These are phyloP conservation scores for Quercus mongolica DNA, from an alignment of 306 rosid genomes.

Conservation along the genomic window DNA sequence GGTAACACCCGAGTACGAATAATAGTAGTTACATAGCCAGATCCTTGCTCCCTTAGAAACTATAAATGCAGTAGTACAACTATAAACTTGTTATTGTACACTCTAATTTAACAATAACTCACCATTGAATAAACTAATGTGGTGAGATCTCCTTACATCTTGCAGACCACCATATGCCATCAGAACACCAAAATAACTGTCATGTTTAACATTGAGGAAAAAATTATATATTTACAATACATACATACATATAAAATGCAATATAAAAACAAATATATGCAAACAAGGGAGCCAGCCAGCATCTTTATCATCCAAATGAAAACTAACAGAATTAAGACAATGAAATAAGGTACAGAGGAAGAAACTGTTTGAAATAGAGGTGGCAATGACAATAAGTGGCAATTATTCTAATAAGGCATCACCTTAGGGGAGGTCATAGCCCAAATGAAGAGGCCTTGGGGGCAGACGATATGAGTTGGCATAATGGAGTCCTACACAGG, in stretches of 20 bases:
- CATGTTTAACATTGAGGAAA: conserved; percentile 25
- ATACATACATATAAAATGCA: background rate
- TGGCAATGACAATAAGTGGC: background rate
- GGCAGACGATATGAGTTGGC: no score
- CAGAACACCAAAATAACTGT: conserved; percentile 85
- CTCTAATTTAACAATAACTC: conserved; percentile 10
- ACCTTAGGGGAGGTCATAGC: background rate
- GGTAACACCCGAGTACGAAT: conserved; percentile 65
- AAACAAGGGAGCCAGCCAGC: background rate
- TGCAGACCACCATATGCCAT: conserved; percentile 81
- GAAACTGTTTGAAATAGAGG: background rate
- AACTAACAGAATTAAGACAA: background rate
- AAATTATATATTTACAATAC: background rate
- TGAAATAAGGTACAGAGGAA: background rate
- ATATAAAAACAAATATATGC: background rate
- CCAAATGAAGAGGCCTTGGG: no score
- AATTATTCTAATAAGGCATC: background rate
- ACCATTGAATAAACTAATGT: conserved; percentile 17
- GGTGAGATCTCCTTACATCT: conserved; percentile 61
- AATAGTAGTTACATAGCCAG: conserved; percentile 47
- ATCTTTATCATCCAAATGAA: background rate
- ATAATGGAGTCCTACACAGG: no score
- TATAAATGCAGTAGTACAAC: conserved; percentile 28
- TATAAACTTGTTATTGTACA: background rate
- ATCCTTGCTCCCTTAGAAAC: conserved; percentile 84